Base-by-base conservation (phyloP, 176 grass and related monocot genomes). In the Juncus effusus region DNA sequence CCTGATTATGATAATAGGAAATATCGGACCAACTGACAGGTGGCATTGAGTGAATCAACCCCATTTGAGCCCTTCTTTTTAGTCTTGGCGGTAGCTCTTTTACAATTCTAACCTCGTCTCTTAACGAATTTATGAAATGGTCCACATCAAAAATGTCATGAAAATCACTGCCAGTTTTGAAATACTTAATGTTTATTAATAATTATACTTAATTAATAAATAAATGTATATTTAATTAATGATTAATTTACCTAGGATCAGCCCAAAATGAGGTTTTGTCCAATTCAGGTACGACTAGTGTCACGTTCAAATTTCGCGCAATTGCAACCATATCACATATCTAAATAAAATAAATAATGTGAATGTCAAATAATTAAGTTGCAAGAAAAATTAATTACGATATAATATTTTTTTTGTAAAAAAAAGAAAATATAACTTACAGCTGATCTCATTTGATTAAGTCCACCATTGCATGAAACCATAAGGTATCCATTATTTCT, bases 301-400 rank as follows among this genome's bases (percentile, higher is more conserved):
- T 97, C 54, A 84, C 88, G 74, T 97, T 92, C 74, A 97, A 86
- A 84, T 83, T 86, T 73, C 85, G 88, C 60, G 94, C 88, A 72
- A 97, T 97, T 4, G 84, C 78, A 69, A 97, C 94, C 94, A 97
- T 92, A 77, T 97, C 94, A 13, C 94, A 97, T 64, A 92, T 97
- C 88, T 97, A 80, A 73, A 47, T 36, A 38, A 35, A 73, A 67
- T 65, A 87, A 12, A 77, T 60, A 59, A 6, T 47, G 4, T 56
- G 12, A 56, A 3, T 67, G 14, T 36, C 13, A 7, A 40, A 78
- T 37, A 78, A 67, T 9, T 36, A 16, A 16, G 50, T 28, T 58
- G n/a, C 62, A 3, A 73, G 10, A 63, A 12, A 7, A 8, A 67
- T 41, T 19, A 72, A 76, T 45, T 10, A 0, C 10, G 8, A 64